phyloP scores from a whole-genome alignment of 257 asterid genomes.

The Linaria vulgaris region DNA sequence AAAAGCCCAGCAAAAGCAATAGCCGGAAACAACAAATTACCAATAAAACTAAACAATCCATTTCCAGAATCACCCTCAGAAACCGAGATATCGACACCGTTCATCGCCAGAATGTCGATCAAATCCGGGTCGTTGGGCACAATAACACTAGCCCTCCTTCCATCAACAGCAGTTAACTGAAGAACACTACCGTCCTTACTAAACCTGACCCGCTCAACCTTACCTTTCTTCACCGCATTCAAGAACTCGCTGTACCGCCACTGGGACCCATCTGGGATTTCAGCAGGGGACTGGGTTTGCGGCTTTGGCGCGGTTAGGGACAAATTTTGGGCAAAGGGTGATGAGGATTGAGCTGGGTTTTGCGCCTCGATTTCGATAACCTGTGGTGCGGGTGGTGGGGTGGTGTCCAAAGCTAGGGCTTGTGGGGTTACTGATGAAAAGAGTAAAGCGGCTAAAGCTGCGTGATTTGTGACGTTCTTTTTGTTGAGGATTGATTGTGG shows the following conservation, averaged over 20 bases:
- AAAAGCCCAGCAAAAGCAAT: slow-evolving; percentile 86
- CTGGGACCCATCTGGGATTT: slow-evolving; percentile 80
- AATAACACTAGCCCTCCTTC: slow-evolving; percentile 74
- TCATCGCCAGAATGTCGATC: slow-evolving; percentile 90
- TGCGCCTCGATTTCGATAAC: slow-evolving; percentile 64
- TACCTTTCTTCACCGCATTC: slow-evolving; percentile 96
- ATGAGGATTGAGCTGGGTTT: slow-evolving; percentile 46
- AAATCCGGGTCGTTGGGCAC: slow-evolving; percentile 97
- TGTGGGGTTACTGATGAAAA: slow-evolving; percentile 71
- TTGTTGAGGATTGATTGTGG: background rate
- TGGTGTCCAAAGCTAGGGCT: slow-evolving; percentile 64
- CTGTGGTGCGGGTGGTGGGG: slow-evolving; percentile 51
- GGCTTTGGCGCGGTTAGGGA: slow-evolving; percentile 82
- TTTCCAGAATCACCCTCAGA: slow-evolving; percentile 90
- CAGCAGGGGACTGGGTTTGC: slow-evolving; percentile 56
- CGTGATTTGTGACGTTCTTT: slow-evolving; percentile 40
- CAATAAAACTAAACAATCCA: slow-evolving; percentile 75
- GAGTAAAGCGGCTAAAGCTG: slow-evolving; percentile 73
- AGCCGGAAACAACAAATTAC: slow-evolving; percentile 72
- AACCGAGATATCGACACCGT: slow-evolving; percentile 92
- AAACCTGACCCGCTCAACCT: slow-evolving; percentile 90
- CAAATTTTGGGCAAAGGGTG: slow-evolving; percentile 70
- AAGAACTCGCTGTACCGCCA: slow-evolving; percentile 96
- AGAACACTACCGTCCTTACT: slow-evolving; percentile 86
- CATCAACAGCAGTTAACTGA: slow-evolving; percentile 91